Conservation (phyloP, 2,329 filamentous ascomycete genomes). For the Beauveria varroae region DNA sequence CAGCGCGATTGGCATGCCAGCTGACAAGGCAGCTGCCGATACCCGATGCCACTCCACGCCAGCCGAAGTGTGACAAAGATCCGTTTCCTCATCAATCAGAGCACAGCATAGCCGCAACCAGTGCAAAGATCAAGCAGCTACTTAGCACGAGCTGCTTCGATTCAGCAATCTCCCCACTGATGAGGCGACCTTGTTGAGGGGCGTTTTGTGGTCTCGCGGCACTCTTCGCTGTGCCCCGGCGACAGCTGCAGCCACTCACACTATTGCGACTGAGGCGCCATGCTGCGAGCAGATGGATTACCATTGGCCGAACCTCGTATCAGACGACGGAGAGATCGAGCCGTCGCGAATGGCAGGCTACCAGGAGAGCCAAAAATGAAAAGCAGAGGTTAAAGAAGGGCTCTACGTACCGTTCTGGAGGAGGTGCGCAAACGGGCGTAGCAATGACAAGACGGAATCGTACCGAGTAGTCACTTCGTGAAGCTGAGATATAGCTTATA, state of each 20-base stretch:
- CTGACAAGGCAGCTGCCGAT: neutral
- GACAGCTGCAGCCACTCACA: no score
- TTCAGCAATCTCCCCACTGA: no score
- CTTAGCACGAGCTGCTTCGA: no score
- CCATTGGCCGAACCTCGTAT: no score
- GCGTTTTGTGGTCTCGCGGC: no score
- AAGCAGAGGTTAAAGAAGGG: neutral
- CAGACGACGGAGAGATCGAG: no score
- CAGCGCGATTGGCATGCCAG: no score
- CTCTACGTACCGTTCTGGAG: neutral
- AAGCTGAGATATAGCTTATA: neutral
- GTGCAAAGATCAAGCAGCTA: neutral
- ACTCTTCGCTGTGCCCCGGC: no score
- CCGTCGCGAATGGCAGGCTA: no score
- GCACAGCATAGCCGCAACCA: neutral
- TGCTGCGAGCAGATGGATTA: no score
- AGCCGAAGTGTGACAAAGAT: neutral
- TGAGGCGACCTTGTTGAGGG: no score
- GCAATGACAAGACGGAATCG: neutral
- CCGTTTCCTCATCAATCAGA: neutral
- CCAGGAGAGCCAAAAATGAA: neutral
- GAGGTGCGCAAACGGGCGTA: neutral
- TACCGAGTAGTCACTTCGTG: neutral
- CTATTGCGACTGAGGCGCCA: no score
- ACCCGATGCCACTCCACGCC: neutral